Evolutionary conservation across 2,329 filamentous ascomycete species (phyloP).

Genomic region (Cordyceps pruinosa): DNA sequence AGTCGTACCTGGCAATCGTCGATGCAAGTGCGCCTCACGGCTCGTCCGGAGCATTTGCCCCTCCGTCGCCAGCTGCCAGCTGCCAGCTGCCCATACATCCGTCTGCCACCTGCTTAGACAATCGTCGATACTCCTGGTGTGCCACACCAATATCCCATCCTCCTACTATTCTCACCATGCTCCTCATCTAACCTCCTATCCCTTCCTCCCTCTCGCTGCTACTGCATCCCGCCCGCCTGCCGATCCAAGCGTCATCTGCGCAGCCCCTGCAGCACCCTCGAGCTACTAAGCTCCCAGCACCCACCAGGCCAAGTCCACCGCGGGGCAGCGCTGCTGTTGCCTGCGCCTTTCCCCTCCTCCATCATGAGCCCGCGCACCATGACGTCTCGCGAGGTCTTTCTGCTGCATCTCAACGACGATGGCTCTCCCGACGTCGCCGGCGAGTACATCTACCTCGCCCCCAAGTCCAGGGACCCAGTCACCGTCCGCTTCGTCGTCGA

Average conservation of each 20-base stretch:
- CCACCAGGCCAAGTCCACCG: slow-evolving; percentile 9
- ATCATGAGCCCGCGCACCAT: slow-evolving; percentile 55
- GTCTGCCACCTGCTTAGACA: neutral
- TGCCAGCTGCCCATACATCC: neutral
- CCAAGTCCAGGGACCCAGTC: slow-evolving; percentile 66
- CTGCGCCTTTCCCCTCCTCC: slow-evolving; percentile 22
- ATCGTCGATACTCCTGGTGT: neutral
- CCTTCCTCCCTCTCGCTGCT: neutral
- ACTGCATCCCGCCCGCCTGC: neutral
- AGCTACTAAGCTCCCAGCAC: neutral
- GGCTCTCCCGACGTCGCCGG: slow-evolving; percentile 85
- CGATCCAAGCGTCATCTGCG: slow-evolving; percentile 5
- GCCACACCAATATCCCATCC: neutral
- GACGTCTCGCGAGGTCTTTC: slow-evolving; percentile 68
- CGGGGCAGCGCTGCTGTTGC: slow-evolving; percentile 5
- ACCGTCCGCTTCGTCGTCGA: slow-evolving; percentile 84
- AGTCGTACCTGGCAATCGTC: neutral
- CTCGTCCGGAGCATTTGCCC: slow-evolving; percentile 10
- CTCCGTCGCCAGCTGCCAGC: neutral
- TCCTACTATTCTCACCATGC: slow-evolving; percentile 2
- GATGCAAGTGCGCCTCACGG: slow-evolving; percentile 5
- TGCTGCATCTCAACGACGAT: slow-evolving; percentile 85
- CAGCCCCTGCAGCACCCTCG: neutral
- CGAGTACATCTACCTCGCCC: slow-evolving; percentile 85
- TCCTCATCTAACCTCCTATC: neutral